Conservation (phyloP, 805 yeast species). For the Kuraishia floccosa region DNA sequence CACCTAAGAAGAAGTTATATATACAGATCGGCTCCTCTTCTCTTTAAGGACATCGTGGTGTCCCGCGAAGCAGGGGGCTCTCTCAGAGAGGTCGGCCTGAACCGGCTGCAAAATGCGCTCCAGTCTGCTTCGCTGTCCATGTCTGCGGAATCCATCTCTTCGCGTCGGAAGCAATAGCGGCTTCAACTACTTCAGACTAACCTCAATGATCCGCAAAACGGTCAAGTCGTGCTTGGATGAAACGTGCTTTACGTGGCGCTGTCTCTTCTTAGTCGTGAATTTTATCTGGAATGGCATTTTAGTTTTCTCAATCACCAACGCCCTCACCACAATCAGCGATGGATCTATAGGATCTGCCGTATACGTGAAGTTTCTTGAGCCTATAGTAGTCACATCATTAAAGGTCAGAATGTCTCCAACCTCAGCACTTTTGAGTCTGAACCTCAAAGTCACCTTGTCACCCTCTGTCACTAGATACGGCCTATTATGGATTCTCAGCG, state of each 20-base stretch:
- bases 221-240: slow-evolving; percentile 65
- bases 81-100: no score
- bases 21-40: no score
- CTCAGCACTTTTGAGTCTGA: slow-evolving; percentile 58
- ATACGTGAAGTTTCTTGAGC: slow-evolving; percentile 73
- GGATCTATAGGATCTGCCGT: slow-evolving; percentile 45
- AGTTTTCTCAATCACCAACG: slow-evolving; percentile 79
- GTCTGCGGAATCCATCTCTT: no score
- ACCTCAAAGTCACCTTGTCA: slow-evolving; percentile 74
- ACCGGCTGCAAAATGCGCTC: no score
- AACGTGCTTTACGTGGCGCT: slow-evolving; percentile 61
- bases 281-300: slow-evolving; percentile 64
- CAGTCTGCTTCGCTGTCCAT: no score
- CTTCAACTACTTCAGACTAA: slow-evolving; percentile 37
- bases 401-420: slow-evolving; percentile 77
- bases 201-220: slow-evolving; percentile 63
- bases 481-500: slow-evolving; percentile 69
- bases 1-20: no score
- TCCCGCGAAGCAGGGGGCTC: no score
- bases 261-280: slow-evolving; percentile 71
- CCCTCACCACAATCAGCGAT: slow-evolving; percentile 48
- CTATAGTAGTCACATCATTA: slow-evolving; percentile 69
- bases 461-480: slow-evolving; percentile 89
- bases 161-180: no score
- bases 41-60: no score